Conservation (phyloP, 768 basidiomycete genomes). For the Lentinula guzmanii region DNA sequence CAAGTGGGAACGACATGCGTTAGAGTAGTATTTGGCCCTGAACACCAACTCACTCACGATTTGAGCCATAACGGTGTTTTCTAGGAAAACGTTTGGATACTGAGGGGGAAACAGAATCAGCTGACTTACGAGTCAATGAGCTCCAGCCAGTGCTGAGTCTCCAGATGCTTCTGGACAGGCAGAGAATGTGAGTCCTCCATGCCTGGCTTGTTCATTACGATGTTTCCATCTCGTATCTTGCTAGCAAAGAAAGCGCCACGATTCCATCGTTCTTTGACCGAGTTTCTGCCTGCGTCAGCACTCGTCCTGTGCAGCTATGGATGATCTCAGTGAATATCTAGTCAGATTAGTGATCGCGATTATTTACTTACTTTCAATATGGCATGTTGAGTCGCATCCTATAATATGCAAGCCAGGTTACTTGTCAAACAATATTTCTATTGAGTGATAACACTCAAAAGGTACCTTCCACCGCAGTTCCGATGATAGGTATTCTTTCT, state of each 20-base stretch:
- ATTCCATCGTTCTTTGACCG: constrained; percentile 39
- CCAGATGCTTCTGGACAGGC: constrained; percentile 37
- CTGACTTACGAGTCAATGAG: constrained; percentile 47
- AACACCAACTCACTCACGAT: constrained; percentile 30
- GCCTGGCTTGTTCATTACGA: constrained; percentile 13
- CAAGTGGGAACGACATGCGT: not conserved
- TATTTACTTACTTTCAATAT: constrained; percentile 27
- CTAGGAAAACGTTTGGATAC: constrained; percentile 15
- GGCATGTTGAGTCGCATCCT: constrained; percentile 30
- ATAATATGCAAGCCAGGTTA: too few relatives aligned
- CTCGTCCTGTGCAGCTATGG: constrained; percentile 32
- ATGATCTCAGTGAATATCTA: not conserved
- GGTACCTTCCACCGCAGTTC: constrained; percentile 6
- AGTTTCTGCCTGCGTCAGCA: constrained; percentile 40
- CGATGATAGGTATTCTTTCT: constrained; percentile 6
- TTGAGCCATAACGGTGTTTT: constrained; percentile 61
- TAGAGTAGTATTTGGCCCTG: not conserved
- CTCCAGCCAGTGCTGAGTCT: constrained; percentile 62
- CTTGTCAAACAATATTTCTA: not conserved
- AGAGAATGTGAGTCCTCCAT: constrained; percentile 14
- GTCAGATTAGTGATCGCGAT: not conserved
- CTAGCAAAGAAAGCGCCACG: constrained; percentile 36
- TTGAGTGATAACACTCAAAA: not conserved
- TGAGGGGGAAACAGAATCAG: not conserved
- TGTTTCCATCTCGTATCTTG: constrained; percentile 37